Evolutionary conservation across 345 rosid species (phyloP).

Genomic region (Populus euphratica): DNA sequence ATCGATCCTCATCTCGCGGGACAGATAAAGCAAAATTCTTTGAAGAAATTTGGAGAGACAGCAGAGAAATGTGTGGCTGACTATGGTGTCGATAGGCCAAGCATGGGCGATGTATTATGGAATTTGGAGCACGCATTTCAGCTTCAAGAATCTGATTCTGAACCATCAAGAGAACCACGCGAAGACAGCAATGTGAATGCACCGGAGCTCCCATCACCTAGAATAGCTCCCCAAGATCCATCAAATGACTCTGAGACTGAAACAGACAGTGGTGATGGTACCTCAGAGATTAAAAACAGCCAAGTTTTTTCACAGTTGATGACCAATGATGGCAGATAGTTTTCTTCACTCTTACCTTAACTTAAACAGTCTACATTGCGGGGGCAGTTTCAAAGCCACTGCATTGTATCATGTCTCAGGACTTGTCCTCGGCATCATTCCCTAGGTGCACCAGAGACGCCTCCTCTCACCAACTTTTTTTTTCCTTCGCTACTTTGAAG

Average conservation of each 20-base stretch:
- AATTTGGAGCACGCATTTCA: slow-evolving; percentile 75
- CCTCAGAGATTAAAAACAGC: slow-evolving; percentile 56
- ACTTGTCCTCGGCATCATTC: neutral
- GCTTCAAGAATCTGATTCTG: slow-evolving; percentile 78
- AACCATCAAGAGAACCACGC: slow-evolving; percentile 29
- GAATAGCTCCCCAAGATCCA: slow-evolving; percentile 21
- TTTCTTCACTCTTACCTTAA: neutral
- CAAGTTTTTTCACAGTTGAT: slow-evolving; percentile 87
- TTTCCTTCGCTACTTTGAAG: neutral
- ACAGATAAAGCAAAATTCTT: slow-evolving; percentile 56
- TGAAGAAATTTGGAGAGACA: slow-evolving; percentile 82
- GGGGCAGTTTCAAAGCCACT: neutral
- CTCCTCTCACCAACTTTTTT: neutral
- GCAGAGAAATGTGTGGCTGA: slow-evolving; percentile 97
- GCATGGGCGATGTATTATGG: slow-evolving; percentile 93
- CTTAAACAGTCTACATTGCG: neutral
- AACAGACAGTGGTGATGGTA: slow-evolving; percentile 35
- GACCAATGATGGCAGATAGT: slow-evolving; percentile 74
- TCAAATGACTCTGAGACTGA: slow-evolving; percentile 23
- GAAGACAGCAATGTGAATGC: slow-evolving; percentile 22
- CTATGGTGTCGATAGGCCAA: slow-evolving; percentile 90
- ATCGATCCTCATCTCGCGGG: slow-evolving; percentile 67
- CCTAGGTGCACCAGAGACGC: neutral
- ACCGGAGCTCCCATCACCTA: slow-evolving; percentile 15
- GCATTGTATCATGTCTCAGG: neutral